Evolutionary conservation across 2,329 filamentous ascomycete genomes (phyloP), one percentile per base, ranked within the genome.

Genomic region (Colletotrichum navitas): DNA sequence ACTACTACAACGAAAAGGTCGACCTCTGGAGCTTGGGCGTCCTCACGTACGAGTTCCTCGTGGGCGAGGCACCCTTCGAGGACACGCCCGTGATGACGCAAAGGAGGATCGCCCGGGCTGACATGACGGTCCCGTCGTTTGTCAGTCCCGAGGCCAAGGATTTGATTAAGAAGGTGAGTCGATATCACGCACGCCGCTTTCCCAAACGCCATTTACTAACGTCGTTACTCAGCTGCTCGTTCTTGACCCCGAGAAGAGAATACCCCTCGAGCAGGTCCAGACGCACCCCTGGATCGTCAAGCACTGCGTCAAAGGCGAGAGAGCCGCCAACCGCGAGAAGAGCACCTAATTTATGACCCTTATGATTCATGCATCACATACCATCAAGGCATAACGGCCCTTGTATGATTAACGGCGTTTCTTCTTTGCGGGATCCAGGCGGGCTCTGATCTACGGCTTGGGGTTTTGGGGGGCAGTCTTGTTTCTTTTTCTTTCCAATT

Each of bases 1-100:
- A 96, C 83, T 97, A 88, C 79, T 98, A 98, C 83, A 93, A 90
- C 71, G 95, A 98, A 80, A 98, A 98, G 85, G 94, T 99, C 41
- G 96, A 99, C 80, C 84, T 98, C 73, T 99, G 96, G 96, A 96
- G 93, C 79, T 85, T 99, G 78, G 96, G 96, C 32, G 96, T 98
- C 29, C 82, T 99, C 82, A 97, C 93, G 2, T 99, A 98, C 78
- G 96, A 99, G 83, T 99, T 99, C 77, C 83, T 99, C 71, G 94
- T 97, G 43, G 96, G 96, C 72, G 94, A 98, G 84, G 96, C 96
- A 21, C 96, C 96, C 0, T 99, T 99, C 78, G 96, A 99, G 82
- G 96, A 98, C 78, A 96, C 94, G 2, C 94, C 94, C 5, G 90
- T 95, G 74, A 97, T 97, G 93, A 99, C 96, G 34, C 94, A 97